A percentile compares a stretch with the other conserved stretches of the same genome.
Evolutionary conservation across 345 rosid genomes (phyloP).

Genomic region (Eucalyptus pumila): DNA sequence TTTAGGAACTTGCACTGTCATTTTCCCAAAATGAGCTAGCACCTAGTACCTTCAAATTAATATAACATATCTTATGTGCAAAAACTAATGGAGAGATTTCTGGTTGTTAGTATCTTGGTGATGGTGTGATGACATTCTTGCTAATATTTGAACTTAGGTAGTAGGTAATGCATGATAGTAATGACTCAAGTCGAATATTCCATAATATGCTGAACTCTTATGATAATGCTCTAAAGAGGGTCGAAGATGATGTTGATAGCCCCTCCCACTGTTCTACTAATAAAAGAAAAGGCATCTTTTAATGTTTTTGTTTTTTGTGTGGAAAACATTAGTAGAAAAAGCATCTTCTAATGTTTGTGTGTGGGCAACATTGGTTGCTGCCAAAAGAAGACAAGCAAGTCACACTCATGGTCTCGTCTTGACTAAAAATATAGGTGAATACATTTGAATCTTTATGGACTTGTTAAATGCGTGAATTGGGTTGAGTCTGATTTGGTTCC

Average conservation of each 20-base stretch:
- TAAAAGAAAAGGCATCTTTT: background rate
- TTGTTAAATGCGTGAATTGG: background rate
- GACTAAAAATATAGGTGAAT: background rate
- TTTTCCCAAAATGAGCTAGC: background rate
- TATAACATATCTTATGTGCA: background rate
- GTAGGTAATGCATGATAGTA: background rate
- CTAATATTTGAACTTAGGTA: background rate
- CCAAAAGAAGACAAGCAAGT: background rate
- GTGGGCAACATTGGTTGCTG: background rate
- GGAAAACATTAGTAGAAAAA: background rate
- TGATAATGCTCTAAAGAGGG: background rate
- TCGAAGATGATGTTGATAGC: background rate
- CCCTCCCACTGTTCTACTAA: background rate
- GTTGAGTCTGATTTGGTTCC: background rate
- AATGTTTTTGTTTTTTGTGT: background rate
- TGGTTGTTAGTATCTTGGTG: background rate
- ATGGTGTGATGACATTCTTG: background rate
- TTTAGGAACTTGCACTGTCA: background rate
- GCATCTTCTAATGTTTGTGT: background rate
- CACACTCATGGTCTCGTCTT: background rate
- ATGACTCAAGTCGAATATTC: background rate
- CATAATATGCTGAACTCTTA: background rate
- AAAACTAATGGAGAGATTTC: background rate
- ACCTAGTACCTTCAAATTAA: background rate
- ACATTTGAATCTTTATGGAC: background rate